phyloP scores from a whole-genome alignment of 371 early-diverging fungal genomes.

The Apophysomyces elegans region DNA sequence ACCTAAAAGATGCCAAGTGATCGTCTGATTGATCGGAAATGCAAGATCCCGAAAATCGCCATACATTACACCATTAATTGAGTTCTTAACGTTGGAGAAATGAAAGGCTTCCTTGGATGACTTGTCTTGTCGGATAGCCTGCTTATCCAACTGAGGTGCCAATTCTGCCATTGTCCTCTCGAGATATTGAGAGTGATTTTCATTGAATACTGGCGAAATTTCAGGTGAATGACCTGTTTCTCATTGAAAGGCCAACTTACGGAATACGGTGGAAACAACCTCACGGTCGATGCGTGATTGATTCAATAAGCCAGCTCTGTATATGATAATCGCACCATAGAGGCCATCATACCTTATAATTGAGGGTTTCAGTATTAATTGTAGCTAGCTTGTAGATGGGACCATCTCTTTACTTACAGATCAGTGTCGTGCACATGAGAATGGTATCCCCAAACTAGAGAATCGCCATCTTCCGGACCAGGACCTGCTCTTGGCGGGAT shows the following conservation, averaged over 20 bases:
- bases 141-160: constrained; percentile 13
- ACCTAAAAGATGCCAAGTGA: constrained; percentile 45
- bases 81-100: constrained; percentile 29
- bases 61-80: constrained; percentile 43
- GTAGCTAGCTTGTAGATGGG: not conserved
- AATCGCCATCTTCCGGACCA: constrained; percentile 49
- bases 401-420: constrained; percentile 28
- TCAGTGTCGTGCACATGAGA: constrained; percentile 52
- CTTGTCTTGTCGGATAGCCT: constrained; percentile 12
- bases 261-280: constrained; percentile 41
- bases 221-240: not conserved
- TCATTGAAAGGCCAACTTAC: constrained; percentile 22
- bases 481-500: constrained; percentile 49
- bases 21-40: constrained; percentile 10
- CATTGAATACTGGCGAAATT: constrained; percentile 33
- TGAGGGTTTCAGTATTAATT: not conserved
- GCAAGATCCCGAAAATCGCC: constrained; percentile 32
- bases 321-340: constrained; percentile 52
- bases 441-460: constrained; percentile 56
- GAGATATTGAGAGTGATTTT: constrained; percentile 44
- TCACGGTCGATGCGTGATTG: constrained; percentile 27
- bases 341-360: constrained; percentile 43
- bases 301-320: constrained; percentile 39
- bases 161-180: constrained; percentile 26
- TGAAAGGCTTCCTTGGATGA: constrained; percentile 15